Conservation (phyloP, 768 basidiomycete species). For the Asterophora lycoperdoides region DNA sequence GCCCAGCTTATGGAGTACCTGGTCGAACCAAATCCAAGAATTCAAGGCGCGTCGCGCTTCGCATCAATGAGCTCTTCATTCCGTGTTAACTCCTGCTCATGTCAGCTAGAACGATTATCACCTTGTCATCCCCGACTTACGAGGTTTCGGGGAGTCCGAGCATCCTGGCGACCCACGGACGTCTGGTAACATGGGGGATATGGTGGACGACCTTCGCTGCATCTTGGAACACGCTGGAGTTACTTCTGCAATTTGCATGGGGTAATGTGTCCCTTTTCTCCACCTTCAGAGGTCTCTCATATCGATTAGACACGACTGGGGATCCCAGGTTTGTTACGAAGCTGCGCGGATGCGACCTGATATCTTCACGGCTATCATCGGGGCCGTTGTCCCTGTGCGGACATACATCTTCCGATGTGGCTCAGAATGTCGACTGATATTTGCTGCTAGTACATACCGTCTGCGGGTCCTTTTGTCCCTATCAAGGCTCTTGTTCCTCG, state of each 20-base stretch:
- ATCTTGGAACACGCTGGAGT: constrained; percentile 51
- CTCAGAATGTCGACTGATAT: not conserved
- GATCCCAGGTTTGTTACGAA: constrained; percentile 62
- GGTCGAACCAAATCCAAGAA: constrained; percentile 66
- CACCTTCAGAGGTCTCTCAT: not conserved
- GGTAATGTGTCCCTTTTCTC: constrained; percentile 35
- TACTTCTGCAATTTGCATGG: constrained; percentile 52
- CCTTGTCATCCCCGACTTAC: constrained; percentile 57
- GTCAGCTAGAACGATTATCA: constrained; percentile 51
- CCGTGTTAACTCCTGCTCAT: not conserved
- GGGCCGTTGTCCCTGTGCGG: constrained; percentile 56
- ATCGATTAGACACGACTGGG: constrained; percentile 67
- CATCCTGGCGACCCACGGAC: constrained; percentile 59
- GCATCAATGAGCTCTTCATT: not conserved
- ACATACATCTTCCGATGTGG: not conserved
- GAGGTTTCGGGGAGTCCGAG: constrained; percentile 67
- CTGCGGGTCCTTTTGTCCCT: constrained; percentile 44
- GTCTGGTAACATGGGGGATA: constrained; percentile 56
- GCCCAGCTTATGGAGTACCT: constrained; percentile 74
- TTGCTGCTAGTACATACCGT: constrained; percentile 53
- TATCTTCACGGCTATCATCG: constrained; percentile 54
- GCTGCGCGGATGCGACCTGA: constrained; percentile 67
- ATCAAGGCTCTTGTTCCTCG: constrained; percentile 33
- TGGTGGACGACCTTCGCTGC: constrained; percentile 61
- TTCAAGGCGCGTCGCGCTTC: constrained; percentile 42